phyloP scores from a whole-genome alignment of 1,284 basidiomycete species.

The Sutorius eximius region DNA sequence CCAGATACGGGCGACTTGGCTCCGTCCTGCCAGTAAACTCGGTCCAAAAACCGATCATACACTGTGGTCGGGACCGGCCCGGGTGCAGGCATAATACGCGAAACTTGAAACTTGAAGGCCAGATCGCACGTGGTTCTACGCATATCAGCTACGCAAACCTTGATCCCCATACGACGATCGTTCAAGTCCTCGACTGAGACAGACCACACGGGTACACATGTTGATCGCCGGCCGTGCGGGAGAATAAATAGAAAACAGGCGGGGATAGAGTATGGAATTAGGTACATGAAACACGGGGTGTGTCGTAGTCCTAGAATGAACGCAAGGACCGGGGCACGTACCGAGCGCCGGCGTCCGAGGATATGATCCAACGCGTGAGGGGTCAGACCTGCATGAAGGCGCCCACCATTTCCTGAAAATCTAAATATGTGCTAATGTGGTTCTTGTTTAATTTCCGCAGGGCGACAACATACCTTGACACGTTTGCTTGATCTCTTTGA shows the following conservation, averaged over 20 bases:
- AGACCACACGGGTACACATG: neutral
- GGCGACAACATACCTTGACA: constrained; percentile 22
- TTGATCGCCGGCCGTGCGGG: neutral
- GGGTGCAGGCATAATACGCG: no score
- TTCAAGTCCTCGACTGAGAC: neutral
- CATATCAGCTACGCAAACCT: no score
- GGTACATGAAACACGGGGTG: neutral
- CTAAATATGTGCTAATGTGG: constrained; percentile 4
- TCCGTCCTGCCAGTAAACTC: no score
- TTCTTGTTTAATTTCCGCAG: neutral
- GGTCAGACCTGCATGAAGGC: constrained; percentile 26
- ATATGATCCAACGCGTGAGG: neutral
- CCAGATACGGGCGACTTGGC: no score
- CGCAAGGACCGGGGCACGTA: neutral
- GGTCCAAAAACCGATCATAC: no score
- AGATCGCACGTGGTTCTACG: no score
- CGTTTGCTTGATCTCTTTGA: constrained; percentile 21
- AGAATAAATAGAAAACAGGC: neutral
- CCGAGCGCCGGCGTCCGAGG: neutral
- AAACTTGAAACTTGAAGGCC: no score
- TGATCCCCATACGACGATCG: neutral
- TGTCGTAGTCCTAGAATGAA: neutral
- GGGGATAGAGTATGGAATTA: neutral
- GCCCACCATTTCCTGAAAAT: constrained; percentile 20
- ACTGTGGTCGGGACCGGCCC: no score